Conservation (phyloP, 73 alveolate genomes). For the Paramecium sonneborni region DNA sequence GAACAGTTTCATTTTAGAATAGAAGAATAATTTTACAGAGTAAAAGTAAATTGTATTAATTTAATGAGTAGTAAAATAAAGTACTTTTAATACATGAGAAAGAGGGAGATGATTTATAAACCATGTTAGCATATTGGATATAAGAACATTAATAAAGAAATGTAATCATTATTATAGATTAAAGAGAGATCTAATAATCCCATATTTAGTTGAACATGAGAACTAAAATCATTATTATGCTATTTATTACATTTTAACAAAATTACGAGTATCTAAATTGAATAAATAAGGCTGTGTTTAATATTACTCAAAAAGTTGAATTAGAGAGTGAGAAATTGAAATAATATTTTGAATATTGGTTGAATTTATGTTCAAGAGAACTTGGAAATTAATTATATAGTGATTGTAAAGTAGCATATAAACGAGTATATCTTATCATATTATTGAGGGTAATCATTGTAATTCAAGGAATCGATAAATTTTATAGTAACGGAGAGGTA, state of each 20-base stretch:
- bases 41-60: background rate
- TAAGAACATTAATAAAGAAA: constrained; percentile 17
- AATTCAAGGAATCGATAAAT: constrained; percentile 10
- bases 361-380: constrained; percentile 21
- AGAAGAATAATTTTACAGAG: background rate
- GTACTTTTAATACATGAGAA: background rate
- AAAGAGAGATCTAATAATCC: constrained; percentile 37
- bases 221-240: constrained; percentile 28
- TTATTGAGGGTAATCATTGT: background rate
- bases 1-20: constrained; percentile 10
- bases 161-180: background rate
- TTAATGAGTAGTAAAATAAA: background rate
- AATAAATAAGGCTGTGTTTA: background rate
- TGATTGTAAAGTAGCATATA: background rate
- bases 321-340: constrained; percentile 46
- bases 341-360: constrained; percentile 55
- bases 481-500: constrained; percentile 13
- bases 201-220: constrained; percentile 49
- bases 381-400: background rate
- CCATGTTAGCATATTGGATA: constrained; percentile 18
- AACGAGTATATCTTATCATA: constrained; percentile 4
- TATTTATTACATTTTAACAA: background rate
- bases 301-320: constrained; percentile 35
- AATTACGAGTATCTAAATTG: background rate
- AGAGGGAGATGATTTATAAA: constrained; percentile 30